Conservation (phyloP, 805 yeast genomes). For the Monosporozyma solicola region DNA sequence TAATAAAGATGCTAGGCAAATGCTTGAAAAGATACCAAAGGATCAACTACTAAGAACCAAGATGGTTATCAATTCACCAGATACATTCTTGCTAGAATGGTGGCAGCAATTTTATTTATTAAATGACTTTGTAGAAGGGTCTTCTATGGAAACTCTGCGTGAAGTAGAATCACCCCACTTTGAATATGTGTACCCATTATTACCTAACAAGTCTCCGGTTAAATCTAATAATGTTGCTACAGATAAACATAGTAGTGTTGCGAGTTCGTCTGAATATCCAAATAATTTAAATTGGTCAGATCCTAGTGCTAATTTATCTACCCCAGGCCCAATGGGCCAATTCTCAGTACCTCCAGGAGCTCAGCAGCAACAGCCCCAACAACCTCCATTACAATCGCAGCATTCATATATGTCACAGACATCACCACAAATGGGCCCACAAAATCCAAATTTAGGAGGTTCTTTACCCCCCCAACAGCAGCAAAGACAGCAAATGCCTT, state of each 20-base stretch:
- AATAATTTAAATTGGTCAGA: neutral
- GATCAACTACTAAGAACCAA: conserved; percentile 17
- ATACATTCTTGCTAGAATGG: conserved; percentile 47
- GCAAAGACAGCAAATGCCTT: neutral
- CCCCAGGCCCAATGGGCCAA: neutral
- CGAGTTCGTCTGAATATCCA: neutral
- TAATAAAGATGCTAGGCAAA: neutral
- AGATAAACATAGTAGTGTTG: neutral
- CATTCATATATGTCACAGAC: neutral
- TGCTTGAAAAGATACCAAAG: conserved; percentile 2
- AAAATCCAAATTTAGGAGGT: neutral
- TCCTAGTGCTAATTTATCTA: neutral
- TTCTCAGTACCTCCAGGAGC: neutral
- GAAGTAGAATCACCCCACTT: conserved; percentile 1
- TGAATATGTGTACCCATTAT: conserved; percentile 7
- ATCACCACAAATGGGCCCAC: neutral
- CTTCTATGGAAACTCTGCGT: conserved; percentile 21
- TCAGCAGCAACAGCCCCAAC: neutral
- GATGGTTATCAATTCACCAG: conserved; percentile 36
- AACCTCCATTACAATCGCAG: neutral
- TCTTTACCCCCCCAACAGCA: neutral
- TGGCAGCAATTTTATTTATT: conserved; percentile 43
- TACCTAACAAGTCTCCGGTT: conserved; percentile 1
- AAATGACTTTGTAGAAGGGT: conserved; percentile 36
- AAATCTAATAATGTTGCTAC: neutral